Evolutionary conservation across 345 rosid genomes (phyloP), one percentile per base, ranked within the genome.

Genomic region (Crucihimalaya himalaica): DNA sequence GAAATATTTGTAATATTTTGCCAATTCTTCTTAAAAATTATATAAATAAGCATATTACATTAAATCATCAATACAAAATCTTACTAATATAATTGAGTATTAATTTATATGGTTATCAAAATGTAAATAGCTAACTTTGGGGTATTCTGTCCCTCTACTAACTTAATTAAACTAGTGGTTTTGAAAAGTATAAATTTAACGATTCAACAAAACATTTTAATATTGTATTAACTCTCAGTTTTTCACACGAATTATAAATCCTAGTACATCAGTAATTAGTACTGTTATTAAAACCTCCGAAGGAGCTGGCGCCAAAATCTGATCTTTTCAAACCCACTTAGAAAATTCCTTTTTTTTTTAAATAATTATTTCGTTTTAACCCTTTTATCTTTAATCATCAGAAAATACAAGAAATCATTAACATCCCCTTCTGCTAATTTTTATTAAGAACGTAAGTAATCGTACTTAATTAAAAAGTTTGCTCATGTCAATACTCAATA

Each of bases 231-330:
- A 40, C 2, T 34, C 10, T 34, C 8, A 34, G 3, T 34, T 54
- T 18, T 5, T 52, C 40, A 40, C 29, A 40, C 43, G 31, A 18
- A 55, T 55, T 29, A 43, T 29, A 57, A n/a, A 50, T 42, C 63
- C 2, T 8, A 48, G 46, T 6, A 52, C 46, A 53, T 47, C n/a
- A 60, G 29, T 35, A 48, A 25, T 39, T 39, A 35, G 31, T 54
- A 1, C 2, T 66, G 67, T 29, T 67, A 66, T 31, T 19, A 28
- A 39, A 67, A 66, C 28, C 10, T 66, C 93, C 95, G 93, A 84
- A 83, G 79, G 68, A 66, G 50, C 74, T 84, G 97, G 84, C 98
- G 86, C 90, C 89, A 84, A 81, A 68, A 40, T 83, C 91, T 87
- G 79, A 78, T 83, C 40, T 75, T 81, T 51, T 70, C 64, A 76